phyloP scores from a whole-genome alignment of 1,139 yeast genomes.

The Saccharomyces hybrid region DNA sequence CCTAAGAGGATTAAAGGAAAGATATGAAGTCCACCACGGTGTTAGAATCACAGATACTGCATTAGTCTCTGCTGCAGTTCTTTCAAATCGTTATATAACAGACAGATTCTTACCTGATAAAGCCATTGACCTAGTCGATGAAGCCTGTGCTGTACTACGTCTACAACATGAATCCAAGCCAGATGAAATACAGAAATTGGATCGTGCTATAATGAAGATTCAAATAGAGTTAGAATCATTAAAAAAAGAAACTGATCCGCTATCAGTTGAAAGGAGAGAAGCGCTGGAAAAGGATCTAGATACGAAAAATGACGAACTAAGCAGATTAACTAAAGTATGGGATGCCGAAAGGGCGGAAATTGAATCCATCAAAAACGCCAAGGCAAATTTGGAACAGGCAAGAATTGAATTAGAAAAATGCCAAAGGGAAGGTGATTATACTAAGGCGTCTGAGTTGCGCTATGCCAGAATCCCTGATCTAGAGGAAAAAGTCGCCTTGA shows the following conservation, averaged over 20 bases:
- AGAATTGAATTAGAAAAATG: slow-evolving; percentile 73
- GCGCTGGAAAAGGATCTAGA: slow-evolving; percentile 58
- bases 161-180: slow-evolving; percentile 96
- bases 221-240: slow-evolving; percentile 91
- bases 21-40: slow-evolving; percentile 96
- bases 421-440: slow-evolving; percentile 81
- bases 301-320: slow-evolving; percentile 55
- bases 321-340: slow-evolving; percentile 75
- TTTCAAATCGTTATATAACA: slow-evolving; percentile 84
- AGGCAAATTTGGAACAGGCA: slow-evolving; percentile 77
- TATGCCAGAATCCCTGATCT: slow-evolving; percentile 79
- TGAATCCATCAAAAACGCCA: slow-evolving; percentile 69
- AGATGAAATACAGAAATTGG: slow-evolving; percentile 84
- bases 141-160: slow-evolving; percentile 91
- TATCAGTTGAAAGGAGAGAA: slow-evolving; percentile 67
- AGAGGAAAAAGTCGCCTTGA: slow-evolving; percentile 53
- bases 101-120: slow-evolving; percentile 92
- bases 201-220: slow-evolving; percentile 85
- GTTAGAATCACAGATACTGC: slow-evolving; percentile 94
- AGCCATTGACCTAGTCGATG: slow-evolving; percentile 93
- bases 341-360: slow-evolving; percentile 70
- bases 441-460: slow-evolving; percentile 80
- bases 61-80: slow-evolving; percentile 85
- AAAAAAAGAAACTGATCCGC: slow-evolving; percentile 82
- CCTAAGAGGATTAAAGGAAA: slow-evolving; percentile 84